Base-by-base conservation (phyloP, 1,284 basidiomycete species). In the Ceratorhiza oryzae-sativae region DNA sequence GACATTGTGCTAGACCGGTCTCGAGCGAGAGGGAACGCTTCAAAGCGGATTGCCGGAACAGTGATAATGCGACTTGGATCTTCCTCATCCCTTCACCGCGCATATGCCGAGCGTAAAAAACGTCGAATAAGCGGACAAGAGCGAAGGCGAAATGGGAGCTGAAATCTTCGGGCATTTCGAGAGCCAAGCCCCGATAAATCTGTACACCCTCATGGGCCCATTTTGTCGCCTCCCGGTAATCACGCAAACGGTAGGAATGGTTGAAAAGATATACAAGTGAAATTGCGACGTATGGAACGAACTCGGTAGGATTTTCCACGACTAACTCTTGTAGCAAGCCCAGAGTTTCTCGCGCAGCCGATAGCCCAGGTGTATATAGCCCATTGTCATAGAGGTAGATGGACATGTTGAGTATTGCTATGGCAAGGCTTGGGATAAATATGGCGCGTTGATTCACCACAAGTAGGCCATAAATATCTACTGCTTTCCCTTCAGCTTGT, bases 341-440 rank as follows among this genome's bases (percentile, higher is more conserved):
- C 23, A 49, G 30, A 25, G 45, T 46, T 27, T 63, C 61, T 36
- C 36, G 23, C 18, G 45, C 27, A 4, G 27, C n/a, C 3, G 61
- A 12, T n/a, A 63, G 30, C 2, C 39, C 61, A 8, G 48, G 45
- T 49, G 42, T 27, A 18, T 49, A 23, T 5, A 15, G 61, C 9
- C 46, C 46, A 4, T 8, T 23, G 3, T 30, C 12, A 49, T 41
- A 36, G 5, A 63, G 27, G 9, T 20, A 18, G 36, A 4, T 12
- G 18, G 61, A 63, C 4, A 63, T 42, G 45, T 46, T 48, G 45
- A 48, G 42, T 8, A 63, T 27, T 15, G 61, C 30, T 32, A 30
- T 23, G 25, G 45, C 61, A 20, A 68, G 32, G 8, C 32, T 13
- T 1, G 27, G 2, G 15, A 27, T 23, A 36, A 36, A 49, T 1